Evolutionary conservation across 768 basidiomycete species (phyloP), one percentile per base, ranked within the genome.

Genomic region (Jaapia argillacea): DNA sequence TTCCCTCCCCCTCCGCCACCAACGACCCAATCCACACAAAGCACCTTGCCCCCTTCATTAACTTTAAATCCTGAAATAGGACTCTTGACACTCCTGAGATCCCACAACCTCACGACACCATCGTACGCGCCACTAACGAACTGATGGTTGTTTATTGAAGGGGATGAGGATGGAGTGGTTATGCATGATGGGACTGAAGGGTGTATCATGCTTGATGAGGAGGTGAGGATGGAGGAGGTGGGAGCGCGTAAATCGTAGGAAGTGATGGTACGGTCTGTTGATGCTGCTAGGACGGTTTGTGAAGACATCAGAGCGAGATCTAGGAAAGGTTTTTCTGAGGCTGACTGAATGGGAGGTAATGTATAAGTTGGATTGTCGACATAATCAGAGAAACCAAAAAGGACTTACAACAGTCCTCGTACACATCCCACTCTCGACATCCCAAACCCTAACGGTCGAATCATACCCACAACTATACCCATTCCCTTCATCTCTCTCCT

Each of bases 381-480:
- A n/a, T n/a, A n/a, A n/a, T n/a, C n/a, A n/a, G n/a, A n/a, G n/a
- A n/a, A n/a, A n/a, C n/a, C n/a, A 22, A 14, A 24, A 6, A 7
- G 25, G 7, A 67, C 81, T 47, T 50, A 88, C 85, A 36, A 86
- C 77, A 1, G 85, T 87, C 36, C 72, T 58, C 0, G 70, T 66
- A 46, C 84, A 90, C 4, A 88, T 62, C 2, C 85, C 89, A 28
- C 67, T 72, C 51, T 88, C 84, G 3, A 83, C 68, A 54, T 96
- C 90, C 94, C 94, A 99, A 2, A 71, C 66, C 20, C 90, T 71
- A 4, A 97, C 78, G 0, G 89, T 89, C 23, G 92, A 94, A 61
- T 96, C 93, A 56, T 89, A 88, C 0, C 88, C 86, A 54, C 81
- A 83, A 51, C 85, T 89, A 48, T 79, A 77, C 23, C 81, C 91